These are phyloP conservation scores for Hemileccinum impolitum DNA, from an alignment of 768 basidiomycete species.

Conservation along the genomic window DNA sequence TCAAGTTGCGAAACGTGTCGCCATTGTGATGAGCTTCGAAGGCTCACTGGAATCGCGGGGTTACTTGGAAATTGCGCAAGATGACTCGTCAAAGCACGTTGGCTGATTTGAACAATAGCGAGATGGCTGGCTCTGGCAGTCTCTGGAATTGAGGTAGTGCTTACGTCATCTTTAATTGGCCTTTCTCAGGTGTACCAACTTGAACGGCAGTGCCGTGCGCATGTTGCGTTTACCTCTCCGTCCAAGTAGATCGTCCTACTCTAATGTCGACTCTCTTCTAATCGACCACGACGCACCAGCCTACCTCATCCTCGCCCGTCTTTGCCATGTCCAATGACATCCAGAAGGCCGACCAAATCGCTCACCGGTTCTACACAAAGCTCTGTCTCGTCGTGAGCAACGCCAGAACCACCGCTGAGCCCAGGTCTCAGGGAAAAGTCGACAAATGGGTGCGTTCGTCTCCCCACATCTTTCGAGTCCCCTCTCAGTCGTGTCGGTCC, in stretches of 20 bases:
- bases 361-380: constrained; percentile 79
- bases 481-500: neutral
- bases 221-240: constrained; percentile 16
- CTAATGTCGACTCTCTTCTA: constrained; percentile 30
- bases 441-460: constrained; percentile 75
- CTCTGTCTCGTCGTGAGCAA: constrained; percentile 72
- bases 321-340: constrained; percentile 51
- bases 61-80: constrained; percentile 6
- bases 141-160: constrained; percentile 19
- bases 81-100: constrained; percentile 3
- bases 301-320: neutral
- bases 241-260: constrained; percentile 22
- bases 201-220: constrained; percentile 16
- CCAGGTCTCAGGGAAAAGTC: constrained; percentile 43
- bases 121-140: neutral
- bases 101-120: constrained; percentile 4
- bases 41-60: constrained; percentile 4
- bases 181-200: constrained; percentile 14
- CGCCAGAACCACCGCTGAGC: constrained; percentile 61
- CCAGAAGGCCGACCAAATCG: constrained; percentile 81
- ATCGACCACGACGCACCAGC: constrained; percentile 14
- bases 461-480: neutral
- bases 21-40: neutral
- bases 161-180: constrained; percentile 22
- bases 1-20: too few relatives aligned